Evolutionary conservation across 495 filamentous ascomycete species (phyloP).

Genomic region (Talaromyces stipitatus): DNA sequence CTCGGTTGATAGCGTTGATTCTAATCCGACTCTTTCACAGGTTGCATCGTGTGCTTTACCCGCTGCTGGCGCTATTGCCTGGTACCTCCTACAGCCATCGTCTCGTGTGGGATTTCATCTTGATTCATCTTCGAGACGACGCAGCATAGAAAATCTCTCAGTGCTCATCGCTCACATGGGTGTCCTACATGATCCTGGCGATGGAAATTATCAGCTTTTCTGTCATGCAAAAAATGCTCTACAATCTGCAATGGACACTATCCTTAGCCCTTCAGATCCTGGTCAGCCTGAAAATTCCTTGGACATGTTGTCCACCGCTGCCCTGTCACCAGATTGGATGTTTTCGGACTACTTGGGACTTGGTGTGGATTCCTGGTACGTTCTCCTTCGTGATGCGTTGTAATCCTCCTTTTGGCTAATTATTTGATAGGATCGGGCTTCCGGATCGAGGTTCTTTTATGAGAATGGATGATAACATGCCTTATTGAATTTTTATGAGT

Average conservation of each 20-base stretch:
- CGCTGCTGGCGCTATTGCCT: conserved; percentile 3
- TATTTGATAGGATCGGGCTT: conserved; percentile 5
- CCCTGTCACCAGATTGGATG: conserved; percentile 3
- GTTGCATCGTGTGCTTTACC: conserved; percentile 6
- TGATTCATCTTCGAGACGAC: conserved; percentile 2
- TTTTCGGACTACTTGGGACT: conserved; percentile 4
- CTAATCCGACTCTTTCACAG: not conserved
- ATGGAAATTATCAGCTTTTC: conserved; percentile 6
- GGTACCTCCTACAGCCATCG: conserved; percentile 4
- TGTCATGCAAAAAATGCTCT: conserved; percentile 5
- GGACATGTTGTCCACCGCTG: not conserved
- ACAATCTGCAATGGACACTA: conserved; percentile 8
- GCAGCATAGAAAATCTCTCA: conserved; percentile 5
- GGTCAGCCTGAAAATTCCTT: conserved; percentile 1
- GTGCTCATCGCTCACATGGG: conserved; percentile 8
- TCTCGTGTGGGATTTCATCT: conserved; percentile 2
- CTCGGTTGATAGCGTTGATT: not conserved
- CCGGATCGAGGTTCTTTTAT: conserved; percentile 8
- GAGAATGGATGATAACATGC: conserved; percentile 7
- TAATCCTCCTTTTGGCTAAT: not conserved
- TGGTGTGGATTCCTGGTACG: conserved; percentile 6
- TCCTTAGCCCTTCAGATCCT: not conserved
- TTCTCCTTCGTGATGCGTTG: not conserved
- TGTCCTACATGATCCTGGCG: conserved; percentile 4
- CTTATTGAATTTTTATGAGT: not conserved